Base-by-base conservation (phyloP, 495 filamentous ascomycete species). In the Schizothecium vesticola region DNA sequence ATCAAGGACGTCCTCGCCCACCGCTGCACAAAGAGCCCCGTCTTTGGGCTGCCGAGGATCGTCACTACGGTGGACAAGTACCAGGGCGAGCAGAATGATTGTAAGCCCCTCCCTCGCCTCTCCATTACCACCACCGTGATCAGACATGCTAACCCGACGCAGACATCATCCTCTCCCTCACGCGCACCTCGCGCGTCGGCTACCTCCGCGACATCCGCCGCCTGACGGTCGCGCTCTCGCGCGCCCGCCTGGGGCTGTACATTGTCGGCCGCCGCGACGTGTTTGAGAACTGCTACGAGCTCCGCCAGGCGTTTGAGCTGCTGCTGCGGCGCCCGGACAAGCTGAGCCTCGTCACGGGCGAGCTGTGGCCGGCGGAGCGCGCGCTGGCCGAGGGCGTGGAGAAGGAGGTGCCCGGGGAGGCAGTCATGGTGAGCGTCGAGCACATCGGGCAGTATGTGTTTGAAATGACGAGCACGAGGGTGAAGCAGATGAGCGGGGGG, bases 31-130 rank as follows among this genome's bases (percentile, higher is more conserved):
- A 91, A 87, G 73, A 96, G 91, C 70, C 79, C 87, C 3, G 79
- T 99, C 28, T 99, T 99, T 80, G 94, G 96, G 12, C 80, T 97
- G 80, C 95, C 95, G 55, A 90, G 89, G 76, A 89, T 91, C 59
- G 92, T 99, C 26, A 92, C 91, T 1, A 98, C 96, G 21, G 96
- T 99, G 65, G 95, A 99, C 79, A 96, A 96, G 77, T 99, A 97
- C 72, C 95, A 99, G 82, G 95, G 95, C 71, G 96, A 98, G 83
- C 95, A 99, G 81, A 99, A 98, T 79, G 95, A 97, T 74, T 98
- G 93, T 96, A 81, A 86, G 91, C 86, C 33, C 33, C 66, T 43
- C 58, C 25, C 60, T n/a, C n/a, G n/a, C n/a, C n/a, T n/a, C 24
- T 9, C 8, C 16, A n/a, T 33, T 21, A 16, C 22, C 24, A n/a